Base-by-base conservation (phyloP, 768 basidiomycete species). In the Gymnopilus dilepis region DNA sequence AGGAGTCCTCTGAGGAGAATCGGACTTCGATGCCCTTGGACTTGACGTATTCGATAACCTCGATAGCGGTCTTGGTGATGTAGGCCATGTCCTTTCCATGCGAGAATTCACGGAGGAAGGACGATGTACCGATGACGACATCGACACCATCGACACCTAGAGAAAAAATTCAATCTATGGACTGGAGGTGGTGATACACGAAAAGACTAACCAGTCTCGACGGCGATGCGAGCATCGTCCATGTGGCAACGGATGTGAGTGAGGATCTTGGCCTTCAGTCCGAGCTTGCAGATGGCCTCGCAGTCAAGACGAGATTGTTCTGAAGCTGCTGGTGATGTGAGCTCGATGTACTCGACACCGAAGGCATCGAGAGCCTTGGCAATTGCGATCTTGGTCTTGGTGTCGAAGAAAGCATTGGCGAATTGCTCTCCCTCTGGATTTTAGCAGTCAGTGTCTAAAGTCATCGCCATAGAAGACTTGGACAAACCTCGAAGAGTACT, bases 51-150 rank as follows among this genome's bases (percentile, higher is more conserved):
- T 97, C 87, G 78, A 99, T 99, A 68, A 99, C 97, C 76, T 98
- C 96, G 70, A 98, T 95, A 62, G 97, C 97, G 38, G 94, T 92
- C 80, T 96, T 98, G 82, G 97, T 97, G 81, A 99, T 99, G 81
- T 97, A 99, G 47, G 94, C 81, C 94, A 99, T 99, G 77, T 99
- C 97, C 86, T 99, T 99, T 72, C 97, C 97, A 76, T 99, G 97
- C 26, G 97, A 98, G 86, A 99, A 97, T 80, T 99, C 96, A 69
- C 97, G 91, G 52, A 99, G 89, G 91, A 97, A 99, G 41, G 96
- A 98, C 9, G 96, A 98, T 8, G 97, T 99, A 34, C 97, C 97
- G 65, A 99, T 99, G 76, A 99, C 97, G 67, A 99, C 95, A 75
- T 99, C 97, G 63, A 98, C 97, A 75, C 97, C 97, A 73, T 99